A percentile compares a stretch with the other conserved stretches of the same genome.
Evolutionary conservation across 192 early-diverging fungal species (phyloP).

Genomic region (Linnemannia zychae): DNA sequence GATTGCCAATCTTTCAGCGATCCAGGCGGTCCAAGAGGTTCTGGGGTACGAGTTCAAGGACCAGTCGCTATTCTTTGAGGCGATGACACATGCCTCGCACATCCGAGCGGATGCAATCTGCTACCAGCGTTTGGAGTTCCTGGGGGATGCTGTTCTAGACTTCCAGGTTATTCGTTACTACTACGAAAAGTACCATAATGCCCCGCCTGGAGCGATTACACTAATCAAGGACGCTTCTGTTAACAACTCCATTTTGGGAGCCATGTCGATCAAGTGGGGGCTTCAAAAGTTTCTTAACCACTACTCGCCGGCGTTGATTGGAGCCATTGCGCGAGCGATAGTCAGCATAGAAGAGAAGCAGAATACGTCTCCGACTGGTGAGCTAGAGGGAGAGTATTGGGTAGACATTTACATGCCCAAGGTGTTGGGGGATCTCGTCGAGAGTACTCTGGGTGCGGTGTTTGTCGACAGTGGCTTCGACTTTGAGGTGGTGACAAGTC

Average conservation of each 20-base stretch:
- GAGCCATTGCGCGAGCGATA: constrained; percentile 70
- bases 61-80: constrained; percentile 76
- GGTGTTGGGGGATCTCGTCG: constrained; percentile 89
- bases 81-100: constrained; percentile 87
- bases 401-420: constrained; percentile 87
- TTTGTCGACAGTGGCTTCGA: constrained; percentile 87
- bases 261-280: constrained; percentile 72
- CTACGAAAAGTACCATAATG: constrained; percentile 74
- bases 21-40: constrained; percentile 50
- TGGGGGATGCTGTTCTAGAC: constrained; percentile 89
- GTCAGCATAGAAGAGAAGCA: constrained; percentile 61
- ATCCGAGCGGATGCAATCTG: constrained; percentile 65
- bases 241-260: constrained; percentile 88
- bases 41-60: constrained; percentile 80
- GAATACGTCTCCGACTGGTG: constrained; percentile 26
- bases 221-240: constrained; percentile 89
- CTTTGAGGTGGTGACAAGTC: constrained; percentile 57
- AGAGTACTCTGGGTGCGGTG: constrained; percentile 89
- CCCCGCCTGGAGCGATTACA: constrained; percentile 84
- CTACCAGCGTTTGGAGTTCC: constrained; percentile 93
- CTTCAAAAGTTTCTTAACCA: constrained; percentile 80
- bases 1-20: neutral
- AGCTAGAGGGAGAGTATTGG: constrained; percentile 80
- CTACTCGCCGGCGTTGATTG: constrained; percentile 65
- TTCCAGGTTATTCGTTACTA: constrained; percentile 82